Base-by-base conservation (phyloP, 2,329 filamentous ascomycete species). In the Cyanodermella asteris region DNA sequence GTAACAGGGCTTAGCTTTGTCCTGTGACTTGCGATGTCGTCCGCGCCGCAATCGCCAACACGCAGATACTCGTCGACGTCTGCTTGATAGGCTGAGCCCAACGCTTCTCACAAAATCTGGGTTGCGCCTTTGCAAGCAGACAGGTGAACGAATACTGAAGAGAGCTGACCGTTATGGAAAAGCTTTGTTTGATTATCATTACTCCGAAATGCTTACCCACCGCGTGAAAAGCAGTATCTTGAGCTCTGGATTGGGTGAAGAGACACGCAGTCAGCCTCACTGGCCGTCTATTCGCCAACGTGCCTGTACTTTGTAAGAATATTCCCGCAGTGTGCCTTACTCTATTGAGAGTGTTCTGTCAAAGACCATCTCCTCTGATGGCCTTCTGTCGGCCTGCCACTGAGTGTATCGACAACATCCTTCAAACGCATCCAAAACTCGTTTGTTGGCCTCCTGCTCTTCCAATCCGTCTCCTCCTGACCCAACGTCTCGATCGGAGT, bases 391-490 rank as follows among this genome's bases (percentile, higher is more conserved):
- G 71, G 64, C 30, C 80, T 61, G 3, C 81, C 84, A 25, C 73
- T 76, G 16, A 97, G 53, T 17, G 80, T 72, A 45, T 97, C 76
- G 3, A 91, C 82, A 15, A 80, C 67, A 24, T 72, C 60, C 50
- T 80, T 77, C 47, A 91, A 56, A 24, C 59, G 60, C 38, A 77
- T 56, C 87, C 87, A 97, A 56, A 80, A 82, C 37, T 87, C 77
- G 27, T 68, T 53, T 51, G 69, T 77, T 23, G 87, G 84, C 25
- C 87, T 61, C 25, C 87, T 62, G 47, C 90, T 81, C 35, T 70
- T 66, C 87, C 87, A 97, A 53, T 97, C 84, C 4, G 87, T 94
- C 41, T 82, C 76, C 13, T 67, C 64, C 36, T 67, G 65, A 55
- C 94, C 87, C 6, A 94, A 61, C 21, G 66, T 62, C 39, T 71